Evolutionary conservation across 2,329 filamentous ascomycete species (phyloP).

Genomic region (Colletotrichum phormii): DNA sequence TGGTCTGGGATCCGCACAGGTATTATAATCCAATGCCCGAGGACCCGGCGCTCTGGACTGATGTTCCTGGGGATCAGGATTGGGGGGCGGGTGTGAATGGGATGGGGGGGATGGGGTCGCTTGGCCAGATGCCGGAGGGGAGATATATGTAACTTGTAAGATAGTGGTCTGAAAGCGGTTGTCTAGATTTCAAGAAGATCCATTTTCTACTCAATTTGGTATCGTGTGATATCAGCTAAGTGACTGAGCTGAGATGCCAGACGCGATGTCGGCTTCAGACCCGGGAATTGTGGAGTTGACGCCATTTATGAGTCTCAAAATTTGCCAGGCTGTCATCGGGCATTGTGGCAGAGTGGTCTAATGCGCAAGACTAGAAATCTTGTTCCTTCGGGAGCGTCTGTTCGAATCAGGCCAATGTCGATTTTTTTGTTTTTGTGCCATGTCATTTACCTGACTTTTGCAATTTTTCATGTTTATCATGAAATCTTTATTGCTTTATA

Average conservation of each 20-base stretch:
- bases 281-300: no score
- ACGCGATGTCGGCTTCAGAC: no score
- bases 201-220: no score
- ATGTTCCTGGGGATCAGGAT: neutral
- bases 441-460: neutral
- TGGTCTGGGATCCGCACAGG: neutral
- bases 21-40: neutral
- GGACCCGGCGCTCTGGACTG: neutral
- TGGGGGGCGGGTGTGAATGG: neutral
- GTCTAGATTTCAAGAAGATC: neutral
- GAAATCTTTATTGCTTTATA: neutral
- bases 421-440: neutral
- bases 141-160: neutral
- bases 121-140: neutral
- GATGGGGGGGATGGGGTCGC: neutral
- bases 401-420: slow-evolving; percentile 25
- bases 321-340: neutral
- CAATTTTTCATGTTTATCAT: no score
- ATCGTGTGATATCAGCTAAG: no score
- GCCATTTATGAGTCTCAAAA: no score
- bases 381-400: slow-evolving; percentile 23
- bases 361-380: slow-evolving; percentile 26
- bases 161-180: no score
- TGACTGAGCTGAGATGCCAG: no score
- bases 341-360: slow-evolving; percentile 26